These are phyloP conservation scores for Euclidium syriacum DNA, from an alignment of 345 rosid genomes.

Conservation along the genomic window DNA sequence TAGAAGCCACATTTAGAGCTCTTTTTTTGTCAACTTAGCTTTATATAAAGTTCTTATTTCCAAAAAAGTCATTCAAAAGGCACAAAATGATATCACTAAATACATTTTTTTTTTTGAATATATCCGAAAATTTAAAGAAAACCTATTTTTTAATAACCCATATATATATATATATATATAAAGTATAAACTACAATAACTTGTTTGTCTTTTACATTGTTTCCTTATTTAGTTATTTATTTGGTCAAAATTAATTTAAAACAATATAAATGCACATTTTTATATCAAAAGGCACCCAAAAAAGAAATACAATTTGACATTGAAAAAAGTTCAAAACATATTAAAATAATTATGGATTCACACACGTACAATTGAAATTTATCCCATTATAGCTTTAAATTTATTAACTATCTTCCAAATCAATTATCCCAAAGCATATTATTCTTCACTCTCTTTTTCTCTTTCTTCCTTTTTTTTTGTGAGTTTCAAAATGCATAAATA, in stretches of 20 bases:
- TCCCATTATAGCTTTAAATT: neutral
- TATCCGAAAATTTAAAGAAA: no score
- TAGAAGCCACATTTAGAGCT: constrained; percentile 27
- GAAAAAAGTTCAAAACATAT: neutral
- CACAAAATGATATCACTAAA: neutral
- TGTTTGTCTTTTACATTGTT: constrained; percentile 1
- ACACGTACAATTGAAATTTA: constrained; percentile 4
- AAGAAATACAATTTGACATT: neutral
- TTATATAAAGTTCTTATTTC: constrained; percentile 25
- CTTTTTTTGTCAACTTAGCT: constrained; percentile 45
- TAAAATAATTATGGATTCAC: constrained; percentile 4
- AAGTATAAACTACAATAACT: neutral
- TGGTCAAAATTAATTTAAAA: no score
- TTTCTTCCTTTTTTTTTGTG: constrained; percentile 1
- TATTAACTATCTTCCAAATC: neutral
- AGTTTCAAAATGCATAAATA: constrained; percentile 37
- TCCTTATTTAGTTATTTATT: no score
- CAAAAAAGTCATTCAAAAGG: constrained; percentile 33
- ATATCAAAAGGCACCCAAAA: neutral
- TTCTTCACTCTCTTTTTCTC: constrained; percentile 1
- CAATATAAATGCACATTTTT: no score
- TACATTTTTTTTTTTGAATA: neutral
- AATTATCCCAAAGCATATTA: constrained; percentile 15
- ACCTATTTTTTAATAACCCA: neutral
- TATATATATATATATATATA: neutral